These are phyloP conservation scores for Collybia sordida DNA, from an alignment of 768 basidiomycete genomes.

Conservation along the genomic window DNA sequence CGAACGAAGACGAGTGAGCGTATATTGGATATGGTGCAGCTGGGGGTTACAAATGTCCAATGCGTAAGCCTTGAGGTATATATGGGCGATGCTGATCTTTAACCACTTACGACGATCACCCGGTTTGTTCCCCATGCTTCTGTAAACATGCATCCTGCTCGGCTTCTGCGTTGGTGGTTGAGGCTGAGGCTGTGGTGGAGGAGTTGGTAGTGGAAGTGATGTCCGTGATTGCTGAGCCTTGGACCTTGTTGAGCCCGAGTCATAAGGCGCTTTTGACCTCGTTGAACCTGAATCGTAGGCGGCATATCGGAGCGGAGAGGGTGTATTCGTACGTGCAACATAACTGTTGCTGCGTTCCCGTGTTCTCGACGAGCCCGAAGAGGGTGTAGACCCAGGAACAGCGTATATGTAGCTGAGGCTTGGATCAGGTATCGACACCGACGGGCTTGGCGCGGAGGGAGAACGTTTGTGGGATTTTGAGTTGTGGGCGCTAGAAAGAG, in stretches of 20 bases:
- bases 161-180: slow-evolving; percentile 5
- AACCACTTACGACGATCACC: slow-evolving; percentile 42
- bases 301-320: slow-evolving; percentile 40
- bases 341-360: slow-evolving; percentile 39
- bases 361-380: slow-evolving; percentile 33
- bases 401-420: slow-evolving; percentile 42
- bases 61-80: slow-evolving; percentile 8
- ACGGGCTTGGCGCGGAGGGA: slow-evolving; percentile 35
- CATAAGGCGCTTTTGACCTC: slow-evolving; percentile 18
- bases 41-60: slow-evolving; percentile 7
- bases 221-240: slow-evolving; percentile 8
- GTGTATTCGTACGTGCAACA: slow-evolving; percentile 33
- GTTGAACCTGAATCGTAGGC: slow-evolving; percentile 29
- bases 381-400: slow-evolving; percentile 28
- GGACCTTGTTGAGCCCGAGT: slow-evolving; percentile 10
- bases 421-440: slow-evolving; percentile 21
- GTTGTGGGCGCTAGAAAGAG: slow-evolving; percentile 12
- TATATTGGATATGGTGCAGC: slow-evolving; percentile 23
- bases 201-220: slow-evolving; percentile 21
- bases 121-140: slow-evolving; percentile 42
- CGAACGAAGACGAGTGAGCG: slow-evolving; percentile 22
- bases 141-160: slow-evolving; percentile 35
- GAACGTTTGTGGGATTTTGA: slow-evolving; percentile 41
- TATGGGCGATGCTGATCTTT: background rate
- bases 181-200: slow-evolving; percentile 20